Evolutionary conservation across 2,329 filamentous ascomycete species (phyloP), one percentile per base, ranked within the genome.

Genomic region (Diaporthe sp.): DNA sequence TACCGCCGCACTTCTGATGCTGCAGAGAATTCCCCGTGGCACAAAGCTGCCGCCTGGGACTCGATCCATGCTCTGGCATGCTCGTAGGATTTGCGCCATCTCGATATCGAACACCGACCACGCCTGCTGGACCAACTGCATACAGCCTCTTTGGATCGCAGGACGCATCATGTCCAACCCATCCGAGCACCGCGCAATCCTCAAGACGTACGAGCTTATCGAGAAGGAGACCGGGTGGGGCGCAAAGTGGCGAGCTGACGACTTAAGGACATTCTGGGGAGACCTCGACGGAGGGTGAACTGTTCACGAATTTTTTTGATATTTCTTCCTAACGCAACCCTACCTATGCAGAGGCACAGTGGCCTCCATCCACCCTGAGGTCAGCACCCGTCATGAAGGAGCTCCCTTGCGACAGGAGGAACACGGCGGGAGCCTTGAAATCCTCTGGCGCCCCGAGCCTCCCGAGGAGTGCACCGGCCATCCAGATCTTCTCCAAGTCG

Each of bases 361-460:
- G 89, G 1, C 90, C 90, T 68, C 90, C 90, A 78, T 92, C 89
- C 47, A 91, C 88, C 22, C 89, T 80, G 76, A 92, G 77, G 58
- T 90, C 88, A 17, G 86, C 85, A 0, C 89, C 90, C 0, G 90
- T 91, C 85, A 92, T 90, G 77, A 89, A 91, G 1, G 84, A 85
- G 77, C 88, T 89, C 0, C 89, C 89, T 76, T 89, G 86, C 19
- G 88, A 88, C n/a, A 91, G 77, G 66, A 90, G 83, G 78, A 91
- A 92, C 10, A 92, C 83, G 3, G 87, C 87, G 0, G 87, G 86
- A 0, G 89, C 89, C 74, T 90, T 87, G 79, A 90, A 90, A 76
- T 91, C 89, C 77, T 91, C 88, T 0, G 89, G 88, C 10, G 83
- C 84, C 7, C 89, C 89, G 58, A 91, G 78, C 35, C 88, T 84